A percentile compares a stretch with the other conserved stretches of the same genome.
phyloP scores from a whole-genome alignment of 176 grass and related monocot species.

The Leersia perrieri region DNA sequence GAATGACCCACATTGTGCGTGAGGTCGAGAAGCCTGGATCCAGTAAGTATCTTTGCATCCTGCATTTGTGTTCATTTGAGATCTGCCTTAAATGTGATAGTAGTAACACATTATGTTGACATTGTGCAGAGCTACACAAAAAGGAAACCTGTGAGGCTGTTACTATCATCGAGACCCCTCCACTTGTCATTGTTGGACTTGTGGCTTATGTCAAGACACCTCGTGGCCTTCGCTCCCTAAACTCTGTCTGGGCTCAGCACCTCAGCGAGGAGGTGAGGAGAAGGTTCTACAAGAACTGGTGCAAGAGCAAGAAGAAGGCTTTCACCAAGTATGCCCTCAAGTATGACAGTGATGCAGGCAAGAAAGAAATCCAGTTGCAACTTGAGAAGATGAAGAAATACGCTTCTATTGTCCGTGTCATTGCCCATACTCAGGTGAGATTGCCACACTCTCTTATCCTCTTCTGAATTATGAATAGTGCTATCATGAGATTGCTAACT shows the following conservation, averaged over 20 bases:
- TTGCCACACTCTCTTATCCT: neutral
- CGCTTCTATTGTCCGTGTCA: slow-evolving; percentile 71
- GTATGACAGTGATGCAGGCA: slow-evolving; percentile 74
- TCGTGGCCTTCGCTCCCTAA: slow-evolving; percentile 68
- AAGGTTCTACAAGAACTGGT: slow-evolving; percentile 99
- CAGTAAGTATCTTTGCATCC: slow-evolving; percentile 42
- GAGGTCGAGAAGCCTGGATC: slow-evolving; percentile 97
- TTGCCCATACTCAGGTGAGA: slow-evolving; percentile 83
- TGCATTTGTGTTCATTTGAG: neutral
- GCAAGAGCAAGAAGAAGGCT: slow-evolving; percentile 98
- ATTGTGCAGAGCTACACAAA: slow-evolving; percentile 83
- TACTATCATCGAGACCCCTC: slow-evolving; percentile 83
- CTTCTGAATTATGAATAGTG: neutral
- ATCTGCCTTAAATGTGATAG: neutral
- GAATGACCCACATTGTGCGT: slow-evolving; percentile 93
- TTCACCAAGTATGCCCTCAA: slow-evolving; percentile 88
- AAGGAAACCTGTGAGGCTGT: slow-evolving; percentile 99
- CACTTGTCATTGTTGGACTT: slow-evolving; percentile 82
- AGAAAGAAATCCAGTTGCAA: slow-evolving; percentile 79
- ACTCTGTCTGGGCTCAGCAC: slow-evolving; percentile 95
- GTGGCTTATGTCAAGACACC: slow-evolving; percentile 95
- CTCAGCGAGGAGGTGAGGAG: slow-evolving; percentile 87
- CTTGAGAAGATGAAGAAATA: slow-evolving; percentile 99
- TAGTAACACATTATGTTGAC: neutral
- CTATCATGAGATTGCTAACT: neutral